phyloP scores from a whole-genome alignment of 352 stramenopile genomes.

The Phytophthora rubi region DNA sequence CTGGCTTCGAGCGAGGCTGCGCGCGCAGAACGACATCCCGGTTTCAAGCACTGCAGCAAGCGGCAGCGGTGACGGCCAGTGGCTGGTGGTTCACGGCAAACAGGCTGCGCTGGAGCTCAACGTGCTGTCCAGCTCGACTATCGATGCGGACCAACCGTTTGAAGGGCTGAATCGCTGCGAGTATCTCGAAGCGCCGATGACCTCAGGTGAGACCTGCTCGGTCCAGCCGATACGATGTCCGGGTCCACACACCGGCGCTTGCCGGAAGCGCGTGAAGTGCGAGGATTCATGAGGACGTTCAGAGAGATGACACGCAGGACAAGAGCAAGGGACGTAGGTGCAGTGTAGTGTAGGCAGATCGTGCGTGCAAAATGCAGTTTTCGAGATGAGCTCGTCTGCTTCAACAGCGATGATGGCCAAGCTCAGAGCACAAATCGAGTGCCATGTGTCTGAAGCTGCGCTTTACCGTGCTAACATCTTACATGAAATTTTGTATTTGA shows the following conservation, averaged over 20 bases:
- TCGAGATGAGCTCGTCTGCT: not conserved
- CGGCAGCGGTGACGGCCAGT: conserved; percentile 2
- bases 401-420: not conserved
- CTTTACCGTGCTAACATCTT: too few relatives aligned
- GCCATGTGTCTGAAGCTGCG: not conserved
- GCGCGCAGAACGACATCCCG: not conserved
- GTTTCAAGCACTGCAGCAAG: not conserved
- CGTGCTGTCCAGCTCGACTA: conserved; percentile 12
- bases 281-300: not conserved
- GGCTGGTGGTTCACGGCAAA: conserved; percentile 42
- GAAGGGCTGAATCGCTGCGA: conserved; percentile 29
- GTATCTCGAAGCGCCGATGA: conserved; percentile 47
- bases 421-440: not conserved
- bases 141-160: conserved; percentile 9
- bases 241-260: conserved; percentile 26
- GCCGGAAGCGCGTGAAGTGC: conserved; percentile 11
- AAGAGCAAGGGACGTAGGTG: conserved; percentile 17
- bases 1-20: conserved; percentile 31
- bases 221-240: conserved; percentile 6
- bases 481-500: too few relatives aligned
- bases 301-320: conserved; percentile 17
- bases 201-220: conserved; percentile 31
- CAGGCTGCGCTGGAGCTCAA: conserved; percentile 22
- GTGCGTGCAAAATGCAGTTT: conserved; percentile 2
- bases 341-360: not conserved